phyloP scores from a whole-genome alignment of 352 stramenopile species.

The Phytophthora nicotianae region DNA sequence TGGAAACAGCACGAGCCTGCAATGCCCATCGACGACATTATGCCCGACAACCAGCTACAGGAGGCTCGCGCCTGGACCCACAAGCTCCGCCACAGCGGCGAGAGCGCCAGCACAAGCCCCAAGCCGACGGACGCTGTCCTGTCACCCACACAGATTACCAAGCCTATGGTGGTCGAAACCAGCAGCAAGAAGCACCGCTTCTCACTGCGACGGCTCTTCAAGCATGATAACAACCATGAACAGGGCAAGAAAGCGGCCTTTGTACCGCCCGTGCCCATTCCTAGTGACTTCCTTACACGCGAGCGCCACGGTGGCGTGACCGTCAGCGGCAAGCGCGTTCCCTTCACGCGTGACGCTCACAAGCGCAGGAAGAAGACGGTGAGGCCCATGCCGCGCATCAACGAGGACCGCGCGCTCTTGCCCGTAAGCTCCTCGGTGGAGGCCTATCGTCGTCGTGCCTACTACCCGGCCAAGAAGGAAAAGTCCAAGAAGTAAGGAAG shows the following conservation, averaged over 20 bases:
- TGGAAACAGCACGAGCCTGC: slow-evolving; percentile 24
- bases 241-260: slow-evolving; percentile 15
- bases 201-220: slow-evolving; percentile 39
- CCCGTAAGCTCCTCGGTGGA: slow-evolving; percentile 33
- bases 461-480: slow-evolving; percentile 43
- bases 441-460: slow-evolving; percentile 46
- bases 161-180: slow-evolving; percentile 21
- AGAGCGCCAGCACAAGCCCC: slow-evolving; percentile 14
- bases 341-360: slow-evolving; percentile 46
- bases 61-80: slow-evolving; percentile 28
- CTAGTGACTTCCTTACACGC: slow-evolving; percentile 36
- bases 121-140: slow-evolving; percentile 7
- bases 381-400: slow-evolving; percentile 35
- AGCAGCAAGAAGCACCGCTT: slow-evolving; percentile 41
- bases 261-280: slow-evolving; percentile 36
- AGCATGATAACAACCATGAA: slow-evolving; percentile 20
- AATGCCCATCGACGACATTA: slow-evolving; percentile 2
- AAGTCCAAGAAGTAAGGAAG: slow-evolving; percentile 36
- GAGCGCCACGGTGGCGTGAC: slow-evolving; percentile 41
- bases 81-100: slow-evolving; percentile 32
- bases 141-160: slow-evolving; percentile 9
- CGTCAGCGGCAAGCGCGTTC: slow-evolving; percentile 44
- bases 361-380: slow-evolving; percentile 23
- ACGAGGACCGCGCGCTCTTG: slow-evolving; percentile 31
- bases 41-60: slow-evolving; percentile 14